Evolutionary conservation across 2,329 filamentous ascomycete genomes (phyloP).

Genomic region (Aspergillus melleus): DNA sequence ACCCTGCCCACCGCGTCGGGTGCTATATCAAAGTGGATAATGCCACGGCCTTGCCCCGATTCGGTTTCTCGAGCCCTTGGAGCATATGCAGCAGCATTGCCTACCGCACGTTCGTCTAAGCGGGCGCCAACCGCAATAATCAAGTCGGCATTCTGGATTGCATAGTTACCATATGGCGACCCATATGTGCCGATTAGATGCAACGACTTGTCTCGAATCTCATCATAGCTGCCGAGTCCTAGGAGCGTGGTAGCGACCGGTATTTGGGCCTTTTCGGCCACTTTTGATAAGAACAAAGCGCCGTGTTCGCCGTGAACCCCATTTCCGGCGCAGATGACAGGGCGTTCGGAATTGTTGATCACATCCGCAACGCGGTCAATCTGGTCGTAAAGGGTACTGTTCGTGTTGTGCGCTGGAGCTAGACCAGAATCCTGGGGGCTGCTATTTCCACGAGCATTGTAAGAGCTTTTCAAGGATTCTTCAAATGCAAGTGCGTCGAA

Average conservation of each 20-base stretch:
- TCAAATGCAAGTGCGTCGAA: no score
- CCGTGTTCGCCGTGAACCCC: background rate
- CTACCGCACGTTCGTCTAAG: no score
- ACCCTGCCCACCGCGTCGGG: background rate
- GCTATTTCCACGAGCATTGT: no score
- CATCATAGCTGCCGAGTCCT: conserved; percentile 1
- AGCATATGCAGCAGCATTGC: background rate
- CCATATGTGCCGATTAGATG: background rate
- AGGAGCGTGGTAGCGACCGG: conserved; percentile 2
- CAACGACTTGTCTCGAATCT: conserved; percentile 1
- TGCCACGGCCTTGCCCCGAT: background rate
- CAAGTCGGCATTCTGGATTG: no score
- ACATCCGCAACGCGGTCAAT: no score
- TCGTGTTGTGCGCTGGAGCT: no score
- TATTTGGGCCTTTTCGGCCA: conserved; percentile 2
- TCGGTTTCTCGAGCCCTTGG: background rate
- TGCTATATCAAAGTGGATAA: conserved; percentile 3
- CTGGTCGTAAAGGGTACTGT: no score
- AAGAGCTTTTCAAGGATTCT: no score
- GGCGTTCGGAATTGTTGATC: no score
- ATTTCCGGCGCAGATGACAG: conserved; percentile 1
- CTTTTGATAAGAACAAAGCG: background rate
- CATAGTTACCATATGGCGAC: background rate
- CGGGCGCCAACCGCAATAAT: no score
- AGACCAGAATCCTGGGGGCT: no score